These are phyloP conservation scores for Psilocybe tampanensis DNA, from an alignment of 768 basidiomycete genomes.

Conservation along the genomic window DNA sequence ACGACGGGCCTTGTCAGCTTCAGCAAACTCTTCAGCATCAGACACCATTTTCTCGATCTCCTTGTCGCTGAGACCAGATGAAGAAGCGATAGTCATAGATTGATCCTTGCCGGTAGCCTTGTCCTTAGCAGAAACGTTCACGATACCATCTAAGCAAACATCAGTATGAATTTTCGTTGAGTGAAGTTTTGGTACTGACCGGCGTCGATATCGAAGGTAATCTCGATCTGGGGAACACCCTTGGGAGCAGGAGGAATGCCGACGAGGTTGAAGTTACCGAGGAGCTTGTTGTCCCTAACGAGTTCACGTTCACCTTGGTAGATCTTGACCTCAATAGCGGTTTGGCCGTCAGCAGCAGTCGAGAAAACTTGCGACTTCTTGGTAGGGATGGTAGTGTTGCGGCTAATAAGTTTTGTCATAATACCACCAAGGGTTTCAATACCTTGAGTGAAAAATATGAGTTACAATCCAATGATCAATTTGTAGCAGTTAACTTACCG, in stretches of 20 bases:
- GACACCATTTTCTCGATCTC: slow-evolving; percentile 98
- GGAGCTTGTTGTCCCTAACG: slow-evolving; percentile 96
- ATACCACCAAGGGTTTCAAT: slow-evolving; percentile 99
- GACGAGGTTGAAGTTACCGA: slow-evolving; percentile 99
- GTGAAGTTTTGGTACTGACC: slow-evolving; percentile 43
- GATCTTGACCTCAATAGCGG: slow-evolving; percentile 99
- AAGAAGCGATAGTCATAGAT: slow-evolving; percentile 97
- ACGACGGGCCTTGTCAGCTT: slow-evolving; percentile 88
- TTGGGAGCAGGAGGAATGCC: slow-evolving; percentile 91
- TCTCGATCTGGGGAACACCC: slow-evolving; percentile 84
- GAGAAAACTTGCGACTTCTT: slow-evolving; percentile 99
- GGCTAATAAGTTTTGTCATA: slow-evolving; percentile 98
- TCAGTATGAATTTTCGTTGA: neutral
- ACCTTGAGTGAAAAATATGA: slow-evolving; percentile 34
- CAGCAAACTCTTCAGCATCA: slow-evolving; percentile 93
- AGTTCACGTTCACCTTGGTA: slow-evolving; percentile 99
- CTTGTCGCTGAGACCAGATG: slow-evolving; percentile 93
- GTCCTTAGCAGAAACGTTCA: slow-evolving; percentile 96
- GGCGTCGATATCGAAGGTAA: slow-evolving; percentile 96
- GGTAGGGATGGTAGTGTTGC: slow-evolving; percentile 99
- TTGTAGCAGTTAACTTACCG: slow-evolving; percentile 45
- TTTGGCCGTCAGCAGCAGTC: slow-evolving; percentile 98
- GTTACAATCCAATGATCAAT: neutral
- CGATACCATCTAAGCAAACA: slow-evolving; percentile 75
- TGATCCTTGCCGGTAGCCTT: slow-evolving; percentile 91